phyloP scores from a whole-genome alignment of 306 rosid genomes.

The Castanopsis chinensis region DNA sequence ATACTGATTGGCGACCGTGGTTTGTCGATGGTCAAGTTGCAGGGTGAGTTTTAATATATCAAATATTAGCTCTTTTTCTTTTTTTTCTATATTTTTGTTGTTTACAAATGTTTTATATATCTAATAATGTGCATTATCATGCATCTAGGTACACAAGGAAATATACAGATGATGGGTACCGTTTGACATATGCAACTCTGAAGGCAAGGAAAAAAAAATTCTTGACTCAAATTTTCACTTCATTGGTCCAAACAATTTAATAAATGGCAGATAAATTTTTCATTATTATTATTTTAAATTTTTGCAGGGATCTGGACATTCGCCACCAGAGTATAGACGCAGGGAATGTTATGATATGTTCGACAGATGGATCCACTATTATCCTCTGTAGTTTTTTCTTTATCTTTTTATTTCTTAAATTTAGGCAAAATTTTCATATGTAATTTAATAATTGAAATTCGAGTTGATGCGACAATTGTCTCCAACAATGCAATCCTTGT shows the following conservation, averaged over 20 bases:
- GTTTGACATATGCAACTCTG: constrained; percentile 21
- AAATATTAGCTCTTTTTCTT: background rate
- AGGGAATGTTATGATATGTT: constrained; percentile 10
- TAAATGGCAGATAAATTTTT: background rate
- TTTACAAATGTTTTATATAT: background rate
- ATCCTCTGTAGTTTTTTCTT: background rate
- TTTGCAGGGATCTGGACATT: constrained; percentile 25
- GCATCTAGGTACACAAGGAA: constrained; percentile 18
- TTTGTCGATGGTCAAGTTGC: constrained; percentile 21
- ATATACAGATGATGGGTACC: constrained; percentile 17
- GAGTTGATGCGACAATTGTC: no score
- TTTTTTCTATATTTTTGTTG: background rate
- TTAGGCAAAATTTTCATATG: no score
- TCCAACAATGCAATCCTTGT: no score
- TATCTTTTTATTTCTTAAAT: background rate
- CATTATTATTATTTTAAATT: no score
- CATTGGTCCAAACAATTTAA: background rate
- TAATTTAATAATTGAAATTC: no score
- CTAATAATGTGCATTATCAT: background rate
- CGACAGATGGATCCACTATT: background rate
- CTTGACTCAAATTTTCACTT: background rate
- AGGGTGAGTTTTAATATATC: constrained; percentile 11
- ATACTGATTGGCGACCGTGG: constrained; percentile 22
- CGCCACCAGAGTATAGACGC: constrained; percentile 20
- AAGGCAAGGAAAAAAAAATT: constrained; percentile 14